Evolutionary conservation across 2,329 filamentous ascomycete species (phyloP), one percentile per base, ranked within the genome.

Genomic region (Leptographium galeiforme): DNA sequence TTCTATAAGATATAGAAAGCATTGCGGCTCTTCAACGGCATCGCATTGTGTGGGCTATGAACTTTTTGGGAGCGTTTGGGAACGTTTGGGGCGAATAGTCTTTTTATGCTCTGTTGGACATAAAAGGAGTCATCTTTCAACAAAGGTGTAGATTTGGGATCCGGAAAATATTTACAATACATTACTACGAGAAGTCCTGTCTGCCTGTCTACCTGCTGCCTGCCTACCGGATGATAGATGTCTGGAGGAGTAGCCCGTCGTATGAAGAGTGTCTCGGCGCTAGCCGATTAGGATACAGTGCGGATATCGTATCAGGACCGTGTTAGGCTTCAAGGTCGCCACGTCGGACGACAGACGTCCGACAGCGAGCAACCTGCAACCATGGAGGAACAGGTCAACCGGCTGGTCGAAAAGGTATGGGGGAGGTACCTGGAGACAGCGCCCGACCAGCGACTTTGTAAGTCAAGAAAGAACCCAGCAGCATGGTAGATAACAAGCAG

Each of bases 301-400:
- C 13, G 25, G 1, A 25, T 32, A 45, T 19, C 16, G 19, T 13
- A 2, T 18, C 12, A 13, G 10, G 14, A 32, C 14, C 12, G 34
- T 36, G 34, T 36, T 36, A 36, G 34, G 34, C 43, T 45, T 10
- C 43, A 30, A 45, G 19, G 25, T 32, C 25, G 43, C 16, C 43
- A n/a, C 30, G 13, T 45, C 25, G 13, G 16, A 34, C 16, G 48
- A 50, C 34, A 19, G 8, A 32, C 16, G 38, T 38, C 33, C 43
- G 19, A 30, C 43, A 32, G 25, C 25, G 8, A 18, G 25, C 48
- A 34, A 19, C 16, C 38, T 6, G 38, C 38, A 34, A 32, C 53
- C 0, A 94, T 95, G 89, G 85, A 94, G 50, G 76, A 78, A n/a
- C 85, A 90, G 68, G 79, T 94, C 13, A 66, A 76, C 30, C 73